Evolutionary conservation across 2,329 filamentous ascomycete species (phyloP).

Genomic region (Hymenoscyphus fructigenus): DNA sequence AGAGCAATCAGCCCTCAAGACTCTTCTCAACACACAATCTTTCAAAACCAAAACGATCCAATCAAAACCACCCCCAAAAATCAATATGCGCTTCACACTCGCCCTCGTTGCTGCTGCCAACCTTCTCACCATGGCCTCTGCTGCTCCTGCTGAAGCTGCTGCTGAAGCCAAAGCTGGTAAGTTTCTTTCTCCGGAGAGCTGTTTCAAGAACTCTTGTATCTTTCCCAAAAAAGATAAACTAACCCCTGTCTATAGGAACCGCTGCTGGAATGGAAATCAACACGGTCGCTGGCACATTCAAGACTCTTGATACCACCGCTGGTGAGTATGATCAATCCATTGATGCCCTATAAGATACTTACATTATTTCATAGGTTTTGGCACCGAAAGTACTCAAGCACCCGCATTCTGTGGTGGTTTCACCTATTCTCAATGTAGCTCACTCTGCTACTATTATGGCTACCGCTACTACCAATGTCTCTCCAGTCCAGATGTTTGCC

Average conservation of each 20-base stretch:
- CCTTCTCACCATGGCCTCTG: not conserved
- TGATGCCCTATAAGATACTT: not conserved
- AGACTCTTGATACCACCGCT: not conserved
- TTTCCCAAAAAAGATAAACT: not conserved
- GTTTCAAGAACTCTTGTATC: not conserved
- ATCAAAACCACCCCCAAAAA: not conserved
- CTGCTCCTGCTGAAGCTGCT: not conserved
- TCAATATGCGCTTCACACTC: slow-evolving; percentile 1
- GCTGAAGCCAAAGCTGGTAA: not conserved
- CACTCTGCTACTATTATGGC: not conserved
- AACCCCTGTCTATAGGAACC: not conserved
- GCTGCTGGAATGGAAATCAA: not conserved
- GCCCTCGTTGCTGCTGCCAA: not conserved
- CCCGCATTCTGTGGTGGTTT: not conserved
- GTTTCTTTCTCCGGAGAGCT: not conserved
- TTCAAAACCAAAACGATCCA: not conserved
- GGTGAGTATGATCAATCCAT: not conserved
- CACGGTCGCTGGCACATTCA: not conserved
- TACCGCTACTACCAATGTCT: not conserved
- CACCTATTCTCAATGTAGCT: not conserved
- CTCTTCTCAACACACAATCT: not conserved
- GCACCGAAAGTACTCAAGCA: not conserved
- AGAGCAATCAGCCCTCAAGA: not conserved
- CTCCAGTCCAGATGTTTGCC: not conserved
- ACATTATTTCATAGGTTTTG: not conserved